A percentile compares a stretch with the other conserved stretches of the same genome.
phyloP scores from a whole-genome alignment of 2,329 filamentous ascomycete genomes.

The Colletotrichum destructivum region DNA sequence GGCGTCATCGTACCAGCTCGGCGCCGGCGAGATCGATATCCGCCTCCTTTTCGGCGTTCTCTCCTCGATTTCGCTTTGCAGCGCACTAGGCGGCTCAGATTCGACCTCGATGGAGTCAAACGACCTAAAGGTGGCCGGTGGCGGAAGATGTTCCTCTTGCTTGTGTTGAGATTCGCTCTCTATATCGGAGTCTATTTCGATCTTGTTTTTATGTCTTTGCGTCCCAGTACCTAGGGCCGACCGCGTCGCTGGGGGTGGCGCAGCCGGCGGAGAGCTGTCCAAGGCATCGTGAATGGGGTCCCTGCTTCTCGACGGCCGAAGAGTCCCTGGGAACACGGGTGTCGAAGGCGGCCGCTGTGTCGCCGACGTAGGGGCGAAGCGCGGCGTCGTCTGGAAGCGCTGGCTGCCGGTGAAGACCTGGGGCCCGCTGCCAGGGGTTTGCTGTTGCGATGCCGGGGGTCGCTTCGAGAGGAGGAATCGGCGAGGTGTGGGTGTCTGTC shows the following conservation, averaged over 20 bases:
- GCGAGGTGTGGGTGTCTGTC: slow-evolving; percentile 57
- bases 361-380: slow-evolving; percentile 54
- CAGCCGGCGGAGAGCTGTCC: slow-evolving; percentile 30
- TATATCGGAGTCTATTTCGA: slow-evolving; percentile 43
- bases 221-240: slow-evolving; percentile 2
- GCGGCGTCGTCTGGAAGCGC: slow-evolving; percentile 56
- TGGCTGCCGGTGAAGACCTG: slow-evolving; percentile 41
- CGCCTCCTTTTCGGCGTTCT: slow-evolving; percentile 40
- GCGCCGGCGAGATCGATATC: slow-evolving; percentile 42
- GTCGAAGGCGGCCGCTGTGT: slow-evolving; percentile 41
- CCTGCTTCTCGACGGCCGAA: slow-evolving; percentile 46
- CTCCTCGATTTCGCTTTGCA: slow-evolving; percentile 30
- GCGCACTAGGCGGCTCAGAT: slow-evolving; percentile 27
- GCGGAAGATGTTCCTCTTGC: slow-evolving; percentile 39
- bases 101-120: slow-evolving; percentile 45
- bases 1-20: slow-evolving; percentile 23
- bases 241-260: slow-evolving; percentile 6
- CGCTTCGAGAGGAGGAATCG: slow-evolving; percentile 56
- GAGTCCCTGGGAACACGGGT: slow-evolving; percentile 28
- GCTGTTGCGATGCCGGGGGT: slow-evolving; percentile 51
- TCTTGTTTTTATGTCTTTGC: slow-evolving; percentile 38
- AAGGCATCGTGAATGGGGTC: slow-evolving; percentile 35
- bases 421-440: slow-evolving; percentile 45
- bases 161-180: slow-evolving; percentile 44
- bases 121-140: background rate